Percentiles rank a stretch among this genome's conserved stretches.
phyloP scores from a whole-genome alignment of 2,329 filamentous ascomycete genomes.

The Clonostachys byssicola region DNA sequence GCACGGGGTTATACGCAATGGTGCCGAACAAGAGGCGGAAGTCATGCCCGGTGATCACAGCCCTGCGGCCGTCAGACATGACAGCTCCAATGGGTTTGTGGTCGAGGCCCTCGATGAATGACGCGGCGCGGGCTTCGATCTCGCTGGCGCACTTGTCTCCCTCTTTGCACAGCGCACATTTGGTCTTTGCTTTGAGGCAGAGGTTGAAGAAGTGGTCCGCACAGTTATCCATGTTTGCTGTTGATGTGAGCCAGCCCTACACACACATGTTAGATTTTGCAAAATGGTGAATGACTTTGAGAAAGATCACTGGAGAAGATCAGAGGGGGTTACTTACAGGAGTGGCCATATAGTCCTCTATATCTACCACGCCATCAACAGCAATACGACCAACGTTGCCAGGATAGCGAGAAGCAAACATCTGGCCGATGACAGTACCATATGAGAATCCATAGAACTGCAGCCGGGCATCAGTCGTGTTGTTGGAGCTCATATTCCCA shows the following conservation, averaged over 20 bases:
- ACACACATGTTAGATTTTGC: background rate
- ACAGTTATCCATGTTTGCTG: conserved; percentile 28
- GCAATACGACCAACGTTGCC: conserved; percentile 32
- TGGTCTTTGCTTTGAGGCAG: conserved; percentile 22
- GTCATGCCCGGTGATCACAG: conserved; percentile 23
- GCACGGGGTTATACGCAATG: background rate
- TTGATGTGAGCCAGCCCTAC: conserved; percentile 25
- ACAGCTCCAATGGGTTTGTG: conserved; percentile 22
- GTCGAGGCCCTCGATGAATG: conserved; percentile 1
- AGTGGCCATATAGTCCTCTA: conserved; percentile 25
- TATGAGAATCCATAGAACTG: conserved; percentile 49
- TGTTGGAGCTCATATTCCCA: background rate
- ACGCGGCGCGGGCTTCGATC: conserved; percentile 8
- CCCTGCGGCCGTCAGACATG: conserved; percentile 14
- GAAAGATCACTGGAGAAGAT: too few relatives aligned
- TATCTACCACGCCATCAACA: conserved; percentile 29
- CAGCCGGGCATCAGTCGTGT: conserved; percentile 14
- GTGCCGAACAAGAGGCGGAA: conserved; percentile 16
- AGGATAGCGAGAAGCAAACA: conserved; percentile 27
- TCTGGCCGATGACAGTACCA: conserved; percentile 25
- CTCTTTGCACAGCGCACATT: conserved; percentile 19
- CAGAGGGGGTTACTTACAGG: too few relatives aligned
- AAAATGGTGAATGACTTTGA: too few relatives aligned
- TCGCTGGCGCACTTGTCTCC: conserved; percentile 8
- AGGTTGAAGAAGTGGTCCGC: conserved; percentile 23